Percentiles rank a stretch among this genome's conserved stretches.
Evolutionary conservation across 2,329 filamentous ascomycete species (phyloP).

Genomic region (Colletotrichum euphorbiae): DNA sequence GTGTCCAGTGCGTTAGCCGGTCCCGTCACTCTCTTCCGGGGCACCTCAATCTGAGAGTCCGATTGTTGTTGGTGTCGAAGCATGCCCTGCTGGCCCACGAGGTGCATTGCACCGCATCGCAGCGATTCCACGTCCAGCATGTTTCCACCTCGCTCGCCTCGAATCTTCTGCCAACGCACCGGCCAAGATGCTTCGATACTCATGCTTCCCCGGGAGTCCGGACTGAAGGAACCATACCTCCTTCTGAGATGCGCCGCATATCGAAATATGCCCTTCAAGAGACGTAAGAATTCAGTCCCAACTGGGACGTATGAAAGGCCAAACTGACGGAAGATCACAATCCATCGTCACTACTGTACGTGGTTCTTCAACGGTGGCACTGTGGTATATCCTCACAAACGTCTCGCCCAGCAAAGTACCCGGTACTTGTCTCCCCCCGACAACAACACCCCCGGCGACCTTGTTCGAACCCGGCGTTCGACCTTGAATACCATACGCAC

Average conservation of each 20-base stretch:
- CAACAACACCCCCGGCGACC: slow-evolving; percentile 4
- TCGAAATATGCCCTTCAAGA: slow-evolving; percentile 10
- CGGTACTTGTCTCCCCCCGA: slow-evolving; percentile 21
- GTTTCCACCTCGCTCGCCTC: slow-evolving; percentile 24
- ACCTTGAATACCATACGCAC: slow-evolving; percentile 30
- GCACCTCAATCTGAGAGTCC: too few species aligned
- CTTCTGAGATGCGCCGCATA: not conserved
- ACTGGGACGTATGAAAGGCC: not conserved
- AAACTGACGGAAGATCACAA: slow-evolving; percentile 22
- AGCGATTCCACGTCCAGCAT: slow-evolving; percentile 32
- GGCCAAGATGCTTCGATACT: not conserved
- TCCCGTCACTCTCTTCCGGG: not conserved
- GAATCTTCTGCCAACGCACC: slow-evolving; percentile 28
- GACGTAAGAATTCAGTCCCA: not conserved
- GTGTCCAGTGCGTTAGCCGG: slow-evolving; percentile 7
- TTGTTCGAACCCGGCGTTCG: slow-evolving; percentile 10
- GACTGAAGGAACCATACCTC: too few species aligned
- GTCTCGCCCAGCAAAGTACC: slow-evolving; percentile 15
- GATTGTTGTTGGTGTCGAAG: too few species aligned
- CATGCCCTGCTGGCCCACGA: slow-evolving; percentile 15
- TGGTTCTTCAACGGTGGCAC: too few species aligned
- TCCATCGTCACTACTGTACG: not conserved
- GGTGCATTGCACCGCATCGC: slow-evolving; percentile 30
- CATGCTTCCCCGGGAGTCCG: not conserved
- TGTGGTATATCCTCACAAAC: not conserved